Evolutionary conservation across 1,284 basidiomycete genomes (phyloP), one percentile per base, ranked within the genome.

Genomic region (Hymenochaete sp.): DNA sequence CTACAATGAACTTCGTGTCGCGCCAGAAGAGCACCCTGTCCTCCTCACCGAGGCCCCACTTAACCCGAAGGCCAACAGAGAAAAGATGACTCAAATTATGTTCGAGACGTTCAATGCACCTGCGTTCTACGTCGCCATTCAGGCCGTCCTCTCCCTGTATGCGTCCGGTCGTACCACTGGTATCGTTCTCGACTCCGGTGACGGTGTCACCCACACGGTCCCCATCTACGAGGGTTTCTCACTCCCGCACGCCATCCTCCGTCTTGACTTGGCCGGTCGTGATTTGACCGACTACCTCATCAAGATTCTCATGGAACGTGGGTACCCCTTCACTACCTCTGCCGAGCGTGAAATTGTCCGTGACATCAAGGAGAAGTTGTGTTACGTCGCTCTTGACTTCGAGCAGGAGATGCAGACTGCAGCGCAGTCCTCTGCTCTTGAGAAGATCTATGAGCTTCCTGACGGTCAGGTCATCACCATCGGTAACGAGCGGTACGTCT

Each of bases 141-240:
- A 93, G 72, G 90, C 90, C 63, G 90, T 93, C 47, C 76, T 95
- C 31, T 93, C 90, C 26, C 77, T 93, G 44, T 93, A 93, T 68
- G 89, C 91, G 26, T 93, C 90, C 48, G 91, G 91, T 71, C 86
- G 90, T 70, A 80, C 78, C 31, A 95, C 90, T 41, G 90, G 96
- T 29, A 97, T 98, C 48, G 96, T 99, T 3, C 75, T 99, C 11
- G 96, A 99, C 62, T 98, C 96, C 3, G 96, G 96, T 9, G 96
- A 99, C 61, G 96, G 96, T 18, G 96, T 99, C 2, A 98, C 96
- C 16, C 96, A 99, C 56, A 92, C 96, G 2, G 96, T 99, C 2
- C 96, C 96, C 2, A 96, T 99, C 8, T 99, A 96, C 59, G 96
- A 99, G 62, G 96, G 93, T 70, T 97, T 95, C 76, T 78, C 93